phyloP scores from a whole-genome alignment of 345 rosid species.

The Aurinia saxatilis region DNA sequence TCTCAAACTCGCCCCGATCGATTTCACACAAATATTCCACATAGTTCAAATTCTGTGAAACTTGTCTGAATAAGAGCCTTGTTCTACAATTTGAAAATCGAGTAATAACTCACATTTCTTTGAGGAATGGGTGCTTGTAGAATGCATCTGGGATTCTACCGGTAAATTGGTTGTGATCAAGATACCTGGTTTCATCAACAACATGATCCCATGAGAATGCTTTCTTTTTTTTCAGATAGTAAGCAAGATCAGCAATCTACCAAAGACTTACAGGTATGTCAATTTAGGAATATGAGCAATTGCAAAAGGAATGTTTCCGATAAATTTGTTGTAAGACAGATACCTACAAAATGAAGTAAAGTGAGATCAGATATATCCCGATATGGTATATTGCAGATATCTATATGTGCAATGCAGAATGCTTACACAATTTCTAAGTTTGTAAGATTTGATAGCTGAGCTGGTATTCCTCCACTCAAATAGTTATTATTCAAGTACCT shows the following conservation, averaged over 20 bases:
- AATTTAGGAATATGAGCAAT: slow-evolving; percentile 69
- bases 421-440: slow-evolving; percentile 90
- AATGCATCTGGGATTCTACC: slow-evolving; percentile 82
- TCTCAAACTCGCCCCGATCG: not conserved
- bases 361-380: not conserved
- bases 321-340: slow-evolving; percentile 76
- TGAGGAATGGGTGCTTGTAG: slow-evolving; percentile 76
- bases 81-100: not conserved
- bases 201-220: slow-evolving; percentile 3
- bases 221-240: not conserved
- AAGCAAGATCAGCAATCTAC: not conserved
- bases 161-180: slow-evolving; percentile 91
- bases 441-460: slow-evolving; percentile 82
- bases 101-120: slow-evolving; percentile 70
- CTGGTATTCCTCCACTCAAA: slow-evolving; percentile 89
- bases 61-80: not conserved
- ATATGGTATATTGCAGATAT: not conserved
- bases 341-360: slow-evolving; percentile 43
- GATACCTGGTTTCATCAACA: slow-evolving; percentile 47
- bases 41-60: not conserved
- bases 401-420: not conserved
- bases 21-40: not conserved
- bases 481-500: slow-evolving; percentile 88
- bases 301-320: slow-evolving; percentile 67
- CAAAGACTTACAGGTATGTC: slow-evolving; percentile 66